Base-by-base conservation (phyloP, 805 yeast genomes). In the Maudiozyma saulgeensis region DNA sequence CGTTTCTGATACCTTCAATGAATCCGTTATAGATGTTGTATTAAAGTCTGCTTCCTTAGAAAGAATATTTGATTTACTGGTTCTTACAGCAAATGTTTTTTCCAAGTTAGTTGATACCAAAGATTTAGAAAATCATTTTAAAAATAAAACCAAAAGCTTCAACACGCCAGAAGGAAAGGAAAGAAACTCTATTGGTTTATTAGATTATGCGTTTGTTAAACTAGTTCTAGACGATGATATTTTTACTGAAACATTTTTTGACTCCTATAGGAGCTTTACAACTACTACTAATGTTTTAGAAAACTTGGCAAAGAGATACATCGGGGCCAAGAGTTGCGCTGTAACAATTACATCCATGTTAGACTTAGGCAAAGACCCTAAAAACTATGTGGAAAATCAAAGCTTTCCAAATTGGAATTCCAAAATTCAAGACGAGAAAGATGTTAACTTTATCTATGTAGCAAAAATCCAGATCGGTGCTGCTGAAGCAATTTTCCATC, bases 391-490 rank as follows among this genome's bases (percentile, higher is more conserved):
- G 6, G 40, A 41, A 25, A 41, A 41, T n/a, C 6, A 41, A 7
- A 41, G 39, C 5, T 78, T 78, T 56, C 89, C 88, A 0, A 76
- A 76, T 40, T 85, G 93, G 93, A 72, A 71, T 35, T 53, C 62
- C 2, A 66, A 53, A 16, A 53, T 68, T 9, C 47, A 60, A 4
- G 70, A 71, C 42, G 69, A 76, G 26, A 69, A 75, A 0, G 75
- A 76, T 3, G 72, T 84, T 34, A 84, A 83, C 56, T 81, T 83
- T 74, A 75, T 75, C 43, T 75, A 80, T 48, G 81, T 87, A 43
- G 81, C 84, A 11, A 87, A 82, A 59, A 85, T 90, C 41, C 93
- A 89, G 61, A 73, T 84, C 38, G 95, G 95, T 40, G 79, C 89
- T 32, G 70, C 89, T 51, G 95, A 87, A 61, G 87, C 88, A 0